Evolutionary conservation across 2,329 filamentous ascomycete genomes (phyloP).

Genomic region (Coniochaeta pulveracea): DNA sequence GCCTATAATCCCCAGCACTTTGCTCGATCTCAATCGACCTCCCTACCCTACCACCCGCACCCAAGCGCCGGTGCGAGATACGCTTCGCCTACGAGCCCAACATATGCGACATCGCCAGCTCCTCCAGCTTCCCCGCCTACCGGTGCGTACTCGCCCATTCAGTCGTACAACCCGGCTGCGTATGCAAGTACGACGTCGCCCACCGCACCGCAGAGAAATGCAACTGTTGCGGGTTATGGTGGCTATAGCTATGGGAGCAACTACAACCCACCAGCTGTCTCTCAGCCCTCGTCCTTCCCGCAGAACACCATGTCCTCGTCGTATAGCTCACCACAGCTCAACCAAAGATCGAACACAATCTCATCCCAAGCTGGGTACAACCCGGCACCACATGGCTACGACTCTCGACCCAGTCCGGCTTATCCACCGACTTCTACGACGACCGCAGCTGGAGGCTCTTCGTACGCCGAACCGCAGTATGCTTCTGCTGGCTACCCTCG

Average conservation of each 20-base stretch:
- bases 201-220: slow-evolving; percentile 34
- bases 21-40: slow-evolving; percentile 40
- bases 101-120: slow-evolving; percentile 23
- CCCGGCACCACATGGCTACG: slow-evolving; percentile 25
- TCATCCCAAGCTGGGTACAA: no score
- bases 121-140: slow-evolving; percentile 31
- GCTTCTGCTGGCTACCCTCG: slow-evolving; percentile 13
- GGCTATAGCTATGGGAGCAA: slow-evolving; percentile 30
- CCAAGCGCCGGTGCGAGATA: slow-evolving; percentile 26
- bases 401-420: slow-evolving; percentile 26
- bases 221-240: slow-evolving; percentile 36
- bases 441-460: slow-evolving; percentile 10
- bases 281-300: slow-evolving; percentile 23
- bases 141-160: slow-evolving; percentile 8
- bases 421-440: slow-evolving; percentile 17
- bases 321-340: slow-evolving; percentile 17
- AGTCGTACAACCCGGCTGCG: slow-evolving; percentile 47
- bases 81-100: slow-evolving; percentile 23
- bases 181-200: slow-evolving; percentile 37
- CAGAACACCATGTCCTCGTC: slow-evolving; percentile 25
- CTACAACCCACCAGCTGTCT: slow-evolving; percentile 25
- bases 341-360: slow-evolving; percentile 17
- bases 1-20: slow-evolving; percentile 66
- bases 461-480: slow-evolving; percentile 16
- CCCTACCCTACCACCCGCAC: slow-evolving; percentile 36